Base-by-base conservation (phyloP, 140 eudicot genomes). In the Senecio squalidus region DNA sequence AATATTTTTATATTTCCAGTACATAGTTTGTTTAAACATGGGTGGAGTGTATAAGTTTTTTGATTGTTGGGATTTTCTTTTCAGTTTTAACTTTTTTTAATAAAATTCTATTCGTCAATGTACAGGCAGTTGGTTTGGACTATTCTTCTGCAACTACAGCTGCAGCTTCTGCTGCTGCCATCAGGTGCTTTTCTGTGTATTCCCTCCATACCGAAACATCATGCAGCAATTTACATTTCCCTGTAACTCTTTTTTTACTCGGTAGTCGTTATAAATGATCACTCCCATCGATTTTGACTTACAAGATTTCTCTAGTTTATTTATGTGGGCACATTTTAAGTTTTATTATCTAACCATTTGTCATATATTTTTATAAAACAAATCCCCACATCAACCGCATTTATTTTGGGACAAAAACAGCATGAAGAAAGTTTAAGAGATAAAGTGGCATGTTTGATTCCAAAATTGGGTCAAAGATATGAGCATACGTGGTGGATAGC, bases 141-240 rank as follows among this genome's bases (percentile, higher is more conserved):
- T 87, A 93, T 62, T 80, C 84, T 70, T 77, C 93, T 23, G 96
- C 85, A 75, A 82, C 90, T 64, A 77, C 93, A 34, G 95, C 93
- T 60, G 99, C 99, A 58, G 85, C 85, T 57, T 83, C 99, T 59
- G 99, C 99, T 62, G 96, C 95, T 75, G 96, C 99, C 66, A 88
- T 93, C 55, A 88, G 99, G 99, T 88, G 56, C 59, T 50, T 44
- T 49, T 49, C 50, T 58, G 26, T 64, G 46, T 34, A 18, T 10
- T 44, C 31, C 30, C 30, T 30, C 14, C 15, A 22, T 44, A 22
- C 38, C 39, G 36, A 38, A 31, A 38, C 38, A 47, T 6, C 16
- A n/a, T 18, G 36, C 25, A 31, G 60, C 31, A 60, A 27, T 49
- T 59, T 38, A 50, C 25, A 41, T 9, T 28, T 43, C 55, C n/a